phyloP scores from a whole-genome alignment of 257 asterid species.

The Nicotiana paniculata region DNA sequence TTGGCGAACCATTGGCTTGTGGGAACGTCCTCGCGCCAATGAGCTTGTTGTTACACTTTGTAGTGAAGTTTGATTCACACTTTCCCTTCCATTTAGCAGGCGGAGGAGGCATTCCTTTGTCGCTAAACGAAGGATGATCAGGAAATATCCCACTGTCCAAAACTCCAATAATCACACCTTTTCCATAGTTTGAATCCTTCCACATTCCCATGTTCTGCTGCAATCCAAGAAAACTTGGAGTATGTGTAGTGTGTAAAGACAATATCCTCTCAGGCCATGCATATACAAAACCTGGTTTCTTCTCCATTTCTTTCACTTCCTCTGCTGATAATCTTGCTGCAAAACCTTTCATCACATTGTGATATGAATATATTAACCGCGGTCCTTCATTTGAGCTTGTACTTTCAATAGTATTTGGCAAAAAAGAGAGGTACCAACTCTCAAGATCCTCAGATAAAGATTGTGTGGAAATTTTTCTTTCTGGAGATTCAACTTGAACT shows the following conservation, averaged over 20 bases:
- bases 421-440: conserved; percentile 34
- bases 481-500: conserved; percentile 31
- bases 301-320: conserved; percentile 28
- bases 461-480: background rate
- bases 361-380: conserved; percentile 25
- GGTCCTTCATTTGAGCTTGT: background rate
- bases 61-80: conserved; percentile 24
- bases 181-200: conserved; percentile 40
- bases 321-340: conserved; percentile 39
- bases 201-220: conserved; percentile 37
- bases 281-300: conserved; percentile 20
- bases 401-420: conserved; percentile 12
- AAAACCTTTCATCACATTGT: conserved; percentile 36
- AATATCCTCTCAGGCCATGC: conserved; percentile 26
- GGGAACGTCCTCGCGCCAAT: conserved; percentile 35
- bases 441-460: conserved; percentile 11
- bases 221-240: conserved; percentile 42
- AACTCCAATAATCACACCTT: conserved; percentile 45
- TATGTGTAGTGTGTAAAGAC: conserved; percentile 38
- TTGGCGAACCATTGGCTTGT: background rate
- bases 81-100: conserved; percentile 47
- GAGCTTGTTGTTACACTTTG: conserved; percentile 36
- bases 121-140: conserved; percentile 44
- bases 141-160: conserved; percentile 40
- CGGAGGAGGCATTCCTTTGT: conserved; percentile 44